Conservation (phyloP, 2,329 filamentous ascomycete species). For the Ophiostoma tasmaniense region DNA sequence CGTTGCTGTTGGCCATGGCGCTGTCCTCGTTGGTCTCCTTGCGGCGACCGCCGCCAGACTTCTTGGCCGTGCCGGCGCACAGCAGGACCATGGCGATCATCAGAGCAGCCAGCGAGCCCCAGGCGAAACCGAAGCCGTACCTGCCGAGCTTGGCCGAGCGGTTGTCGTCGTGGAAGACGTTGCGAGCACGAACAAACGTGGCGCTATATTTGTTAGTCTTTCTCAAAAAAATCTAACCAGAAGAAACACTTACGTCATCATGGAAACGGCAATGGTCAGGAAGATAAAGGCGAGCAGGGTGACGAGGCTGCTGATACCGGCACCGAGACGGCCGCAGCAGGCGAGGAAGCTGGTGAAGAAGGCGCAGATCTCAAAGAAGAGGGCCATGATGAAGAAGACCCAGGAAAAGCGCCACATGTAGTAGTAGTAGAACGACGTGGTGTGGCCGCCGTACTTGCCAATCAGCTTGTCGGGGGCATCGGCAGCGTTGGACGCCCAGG, state of each 20-base stretch:
- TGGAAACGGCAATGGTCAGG: conserved; percentile 54
- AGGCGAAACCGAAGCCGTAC: conserved; percentile 69
- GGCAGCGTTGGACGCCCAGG: conserved; percentile 43
- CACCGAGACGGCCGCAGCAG: conserved; percentile 61
- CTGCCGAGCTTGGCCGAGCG: conserved; percentile 53
- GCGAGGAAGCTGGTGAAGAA: conserved; percentile 62
- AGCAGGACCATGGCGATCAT: conserved; percentile 60
- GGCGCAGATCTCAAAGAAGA: conserved; percentile 65
- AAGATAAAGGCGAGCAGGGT: conserved; percentile 57
- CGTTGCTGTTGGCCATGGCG: background rate
- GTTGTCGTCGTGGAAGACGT: conserved; percentile 50
- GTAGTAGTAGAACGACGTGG: conserved; percentile 57
- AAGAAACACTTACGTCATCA: conserved; percentile 60
- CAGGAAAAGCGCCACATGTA: conserved; percentile 88
- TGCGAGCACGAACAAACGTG: conserved; percentile 59
- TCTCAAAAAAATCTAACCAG: conserved; percentile 5
- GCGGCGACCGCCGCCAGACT: background rate
- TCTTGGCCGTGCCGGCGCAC: conserved; percentile 47
- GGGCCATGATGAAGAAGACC: conserved; percentile 77
- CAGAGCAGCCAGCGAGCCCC: conserved; percentile 60
- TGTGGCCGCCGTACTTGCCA: conserved; percentile 45
- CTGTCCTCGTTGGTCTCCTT: background rate
- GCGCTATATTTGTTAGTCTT: conserved; percentile 33
- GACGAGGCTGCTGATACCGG: conserved; percentile 55
- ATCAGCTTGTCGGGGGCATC: conserved; percentile 38